phyloP scores from a whole-genome alignment of 2,329 filamentous ascomycete species.

The Ophiostoma himal-ulmi region DNA sequence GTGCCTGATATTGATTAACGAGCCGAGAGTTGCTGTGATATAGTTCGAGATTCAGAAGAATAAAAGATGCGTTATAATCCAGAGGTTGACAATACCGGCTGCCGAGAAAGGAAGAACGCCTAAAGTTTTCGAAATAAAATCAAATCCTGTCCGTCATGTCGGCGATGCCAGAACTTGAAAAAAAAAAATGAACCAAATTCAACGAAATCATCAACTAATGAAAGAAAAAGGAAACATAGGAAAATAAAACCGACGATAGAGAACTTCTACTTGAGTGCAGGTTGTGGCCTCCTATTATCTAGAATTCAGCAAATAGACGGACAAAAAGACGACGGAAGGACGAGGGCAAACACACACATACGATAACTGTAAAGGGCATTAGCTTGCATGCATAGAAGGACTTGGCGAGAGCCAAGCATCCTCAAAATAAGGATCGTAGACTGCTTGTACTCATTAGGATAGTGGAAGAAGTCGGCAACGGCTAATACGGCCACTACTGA shows the following conservation, averaged over 20 bases:
- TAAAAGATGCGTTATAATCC: background rate
- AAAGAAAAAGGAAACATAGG: background rate
- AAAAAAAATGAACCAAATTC: no score
- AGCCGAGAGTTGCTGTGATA: no score
- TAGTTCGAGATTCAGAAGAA: no score
- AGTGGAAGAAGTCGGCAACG: background rate
- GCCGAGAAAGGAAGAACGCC: background rate
- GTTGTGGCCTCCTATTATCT: background rate
- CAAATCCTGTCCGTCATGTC: no score
- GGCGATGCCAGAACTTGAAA: no score
- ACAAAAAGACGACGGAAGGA: background rate
- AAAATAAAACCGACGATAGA: background rate
- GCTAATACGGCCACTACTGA: background rate
- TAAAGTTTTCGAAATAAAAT: no score
- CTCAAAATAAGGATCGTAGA: constrained; percentile 6
- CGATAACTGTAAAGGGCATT: background rate
- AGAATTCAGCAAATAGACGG: background rate
- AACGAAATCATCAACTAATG: background rate
- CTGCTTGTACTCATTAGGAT: background rate
- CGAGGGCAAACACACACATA: background rate
- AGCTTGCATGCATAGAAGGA: background rate
- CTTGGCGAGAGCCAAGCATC: background rate
- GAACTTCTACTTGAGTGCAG: background rate
- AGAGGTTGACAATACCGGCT: background rate
- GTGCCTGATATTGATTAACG: background rate